Evolutionary conservation across 805 yeast genomes (phyloP), one percentile per base, ranked within the genome.

Genomic region (Candida sphagnicola): DNA sequence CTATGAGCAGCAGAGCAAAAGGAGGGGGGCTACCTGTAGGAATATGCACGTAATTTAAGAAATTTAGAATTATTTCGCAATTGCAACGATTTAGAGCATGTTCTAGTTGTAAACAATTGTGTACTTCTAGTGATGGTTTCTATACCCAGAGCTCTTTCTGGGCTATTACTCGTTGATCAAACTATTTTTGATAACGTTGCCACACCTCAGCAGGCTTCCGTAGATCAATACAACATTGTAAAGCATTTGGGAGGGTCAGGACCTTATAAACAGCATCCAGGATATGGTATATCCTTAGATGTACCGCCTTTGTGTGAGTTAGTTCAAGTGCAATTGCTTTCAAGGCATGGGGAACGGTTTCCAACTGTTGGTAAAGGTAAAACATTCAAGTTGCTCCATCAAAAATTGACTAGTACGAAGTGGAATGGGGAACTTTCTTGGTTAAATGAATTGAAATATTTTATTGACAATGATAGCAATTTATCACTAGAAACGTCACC

Each of bases 321-420:
- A 39, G 75, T 74, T 45, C 88, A 82, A 56, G 85, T 81, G 6
- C 86, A 81, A 47, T 59, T 82, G 13, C 61, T 81, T 38, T 78
- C 81, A 44, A 73, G 95, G 50, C 93, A 85, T 52, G 93, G 90
- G 16, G 90, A 84, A 55, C 67, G 93, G 45, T 83, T 68, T 52
- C 88, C 62, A 1, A 51, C 55, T 12, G 40, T 33, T 19, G 34
- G 43, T 19, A 37, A 33, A 14, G 61, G 60, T 11, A 37, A 42
- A 34, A 26, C n/a, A 12, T 40, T 46, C 23, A 50, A 54, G 41
- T 40, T 49, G 8, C 35, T 55, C 39, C 31, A 43, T 42, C 28
- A 34, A 14, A 56, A 54, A 37, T 35, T 57, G 21, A 37, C 43
- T 19, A 31, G 38, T 18, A 44, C 47, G 3, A 40, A 53, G 1